A percentile compares a stretch with the other conserved stretches of the same genome.
Evolutionary conservation across 23 red algal species (phyloP).

Genomic region (Agarophyton chilense): DNA sequence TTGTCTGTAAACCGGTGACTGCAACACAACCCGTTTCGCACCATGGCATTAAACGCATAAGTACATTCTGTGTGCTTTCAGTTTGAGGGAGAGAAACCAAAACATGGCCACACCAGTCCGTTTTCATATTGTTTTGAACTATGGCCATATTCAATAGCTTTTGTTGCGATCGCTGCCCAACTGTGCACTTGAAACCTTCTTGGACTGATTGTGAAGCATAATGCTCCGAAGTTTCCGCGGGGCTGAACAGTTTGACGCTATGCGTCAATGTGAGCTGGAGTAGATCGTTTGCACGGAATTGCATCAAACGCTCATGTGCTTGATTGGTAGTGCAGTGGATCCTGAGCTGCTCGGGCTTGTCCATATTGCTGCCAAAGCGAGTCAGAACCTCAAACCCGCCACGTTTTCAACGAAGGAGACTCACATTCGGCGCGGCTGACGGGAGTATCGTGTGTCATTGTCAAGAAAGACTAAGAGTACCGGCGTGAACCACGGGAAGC

Average conservation of each 20-base stretch:
- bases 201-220: not conserved
- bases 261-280: constrained; percentile 34
- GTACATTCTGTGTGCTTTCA: constrained; percentile 69
- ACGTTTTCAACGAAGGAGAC: not conserved
- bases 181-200: not conserved
- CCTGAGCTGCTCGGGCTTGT: not conserved
- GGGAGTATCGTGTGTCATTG: not conserved
- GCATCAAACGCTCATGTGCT: constrained; percentile 36
- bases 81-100: constrained; percentile 50
- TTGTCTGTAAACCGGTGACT: constrained; percentile 72
- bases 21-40: constrained; percentile 52
- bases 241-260: constrained; percentile 41
- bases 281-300: constrained; percentile 13
- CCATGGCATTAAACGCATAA: constrained; percentile 24
- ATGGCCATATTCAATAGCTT: constrained; percentile 12
- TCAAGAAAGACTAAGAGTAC: not conserved
- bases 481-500: not conserved
- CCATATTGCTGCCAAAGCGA: not conserved
- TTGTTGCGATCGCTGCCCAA: not conserved
- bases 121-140: not conserved
- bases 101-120: constrained; percentile 36
- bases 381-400: not conserved
- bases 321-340: constrained; percentile 46
- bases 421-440: not conserved
- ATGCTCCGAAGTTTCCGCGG: not conserved